Evolutionary conservation across 2,329 filamentous ascomycete genomes (phyloP), one percentile per base, ranked within the genome.

Genomic region (Xylariaceae sp.): DNA sequence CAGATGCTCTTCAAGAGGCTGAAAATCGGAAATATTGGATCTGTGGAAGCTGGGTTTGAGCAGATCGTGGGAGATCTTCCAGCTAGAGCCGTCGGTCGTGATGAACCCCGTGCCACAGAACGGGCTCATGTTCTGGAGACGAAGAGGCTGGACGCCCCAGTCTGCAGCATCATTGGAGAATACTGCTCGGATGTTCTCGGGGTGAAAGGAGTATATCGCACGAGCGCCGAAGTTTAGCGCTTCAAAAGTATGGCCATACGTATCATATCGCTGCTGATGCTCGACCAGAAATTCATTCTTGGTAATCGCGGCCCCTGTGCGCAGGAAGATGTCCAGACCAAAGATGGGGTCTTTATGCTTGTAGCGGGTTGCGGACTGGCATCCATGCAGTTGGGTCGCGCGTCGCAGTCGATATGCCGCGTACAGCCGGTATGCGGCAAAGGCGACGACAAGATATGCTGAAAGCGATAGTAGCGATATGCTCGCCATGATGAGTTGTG

Each of bases 41-140:
- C 43, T 55, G 45, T 57, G 56, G 49, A 58, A 57, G 52, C 56
- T 50, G 39, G 57, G 57, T 49, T 59, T 59, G 48, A 57, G 57
- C 44, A 59, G 51, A 44, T 57, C 57, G 52, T 59, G 53, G 41
- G 57, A 59, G 49, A 54, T 18, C 53, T 57, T 59, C 55, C 53
- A 59, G 55, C 53, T 52, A 38, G 43, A 43, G 42, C 54, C 56
- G 51, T 59, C 56, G 39, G 56, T 44, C 36, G 55, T 59, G 49
- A 59, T 59, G 40, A 58, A 56, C 45, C 53, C 56, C 31, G 18
- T 49, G 51, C 56, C 53, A 45, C 56, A 56, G 49, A 58, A 59
- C 45, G 57, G 55, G 47, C 55, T 48, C 57, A 59, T 59, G 32
- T 48, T 54, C 47, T 48, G 54, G 48, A 57, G 53, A 42, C 57